phyloP scores from a whole-genome alignment of 177 flowering plant genomes.

The Vitis hybrid region DNA sequence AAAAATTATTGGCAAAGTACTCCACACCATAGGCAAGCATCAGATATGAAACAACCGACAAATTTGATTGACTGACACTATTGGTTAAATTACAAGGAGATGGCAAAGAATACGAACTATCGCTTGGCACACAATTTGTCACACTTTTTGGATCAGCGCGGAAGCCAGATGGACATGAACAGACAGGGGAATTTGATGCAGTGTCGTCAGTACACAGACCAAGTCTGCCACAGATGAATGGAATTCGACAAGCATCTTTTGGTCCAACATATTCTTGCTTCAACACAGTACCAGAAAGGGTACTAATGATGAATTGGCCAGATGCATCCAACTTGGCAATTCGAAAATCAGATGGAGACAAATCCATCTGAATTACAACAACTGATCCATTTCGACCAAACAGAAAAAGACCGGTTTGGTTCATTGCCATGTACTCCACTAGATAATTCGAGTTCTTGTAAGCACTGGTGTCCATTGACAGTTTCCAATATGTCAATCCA shows the following conservation, averaged over 20 bases:
- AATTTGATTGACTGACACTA: slow-evolving; percentile 15
- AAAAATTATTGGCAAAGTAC: slow-evolving; percentile 55
- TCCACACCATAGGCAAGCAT: slow-evolving; percentile 39
- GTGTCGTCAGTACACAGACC: slow-evolving; percentile 44
- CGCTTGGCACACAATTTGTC: slow-evolving; percentile 44
- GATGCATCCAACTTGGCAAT: slow-evolving; percentile 42
- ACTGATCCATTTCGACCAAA: slow-evolving; percentile 38
- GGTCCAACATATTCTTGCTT: slow-evolving; percentile 46
- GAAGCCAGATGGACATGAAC: slow-evolving; percentile 65
- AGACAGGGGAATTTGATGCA: slow-evolving; percentile 26
- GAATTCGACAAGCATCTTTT: slow-evolving; percentile 46
- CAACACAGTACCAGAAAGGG: slow-evolving; percentile 26
- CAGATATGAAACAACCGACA: slow-evolving; percentile 37
- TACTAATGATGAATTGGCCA: slow-evolving; percentile 49
- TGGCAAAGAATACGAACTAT: slow-evolving; percentile 41
- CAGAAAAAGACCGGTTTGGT: slow-evolving; percentile 56
- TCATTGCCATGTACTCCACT: slow-evolving; percentile 45
- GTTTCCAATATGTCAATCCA: slow-evolving; percentile 58
- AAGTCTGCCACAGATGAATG: slow-evolving; percentile 48
- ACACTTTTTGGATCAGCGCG: slow-evolving; percentile 20
- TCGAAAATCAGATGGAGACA: slow-evolving; percentile 44
- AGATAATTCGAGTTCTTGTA: slow-evolving; percentile 32
- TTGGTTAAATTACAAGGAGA: slow-evolving; percentile 38
- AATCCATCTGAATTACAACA: slow-evolving; percentile 41
- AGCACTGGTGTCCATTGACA: slow-evolving; percentile 59